phyloP scores from a whole-genome alignment of 768 basidiomycete species.

The Leccinum boreale region DNA sequence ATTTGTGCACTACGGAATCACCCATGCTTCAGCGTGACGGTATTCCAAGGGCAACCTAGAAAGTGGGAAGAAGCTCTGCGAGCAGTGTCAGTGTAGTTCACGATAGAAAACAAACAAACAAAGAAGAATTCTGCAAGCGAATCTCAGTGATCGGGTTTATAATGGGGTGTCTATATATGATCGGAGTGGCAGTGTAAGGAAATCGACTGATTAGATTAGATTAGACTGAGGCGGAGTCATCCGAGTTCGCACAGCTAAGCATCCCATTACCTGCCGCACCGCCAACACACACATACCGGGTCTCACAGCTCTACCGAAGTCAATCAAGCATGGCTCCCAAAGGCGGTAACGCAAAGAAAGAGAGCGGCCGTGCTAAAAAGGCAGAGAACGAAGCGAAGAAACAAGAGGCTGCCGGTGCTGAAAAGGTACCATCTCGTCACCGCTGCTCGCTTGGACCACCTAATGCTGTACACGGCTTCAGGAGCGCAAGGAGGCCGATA shows the following conservation, averaged over 20 bases:
- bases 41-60: not conserved
- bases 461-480: constrained; percentile 26
- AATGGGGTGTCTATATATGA: not conserved
- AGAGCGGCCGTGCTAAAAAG: constrained; percentile 85
- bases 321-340: constrained; percentile 72
- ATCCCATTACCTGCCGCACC: not conserved
- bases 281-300: not conserved
- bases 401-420: constrained; percentile 54
- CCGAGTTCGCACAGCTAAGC: constrained; percentile 9
- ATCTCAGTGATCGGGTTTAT: constrained; percentile 2
- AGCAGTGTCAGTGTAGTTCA: not conserved
- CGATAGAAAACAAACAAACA: not conserved
- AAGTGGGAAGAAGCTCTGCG: not conserved
- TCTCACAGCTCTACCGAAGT: constrained; percentile 6
- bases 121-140: not conserved
- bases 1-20: constrained; percentile 30
- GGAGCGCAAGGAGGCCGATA: constrained; percentile 69
- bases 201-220: constrained; percentile 20
- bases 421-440: constrained; percentile 44
- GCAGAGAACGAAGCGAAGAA: constrained; percentile 89
- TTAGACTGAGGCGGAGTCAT: constrained; percentile 10
- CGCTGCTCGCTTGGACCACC: not conserved
- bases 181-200: constrained; percentile 23
- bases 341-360: constrained; percentile 89
- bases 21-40: constrained; percentile 20